A percentile compares a stretch with the other conserved stretches of the same genome.
These are phyloP conservation scores for Corymbia maculata DNA, from an alignment of 345 rosid species.

Conservation along the genomic window DNA sequence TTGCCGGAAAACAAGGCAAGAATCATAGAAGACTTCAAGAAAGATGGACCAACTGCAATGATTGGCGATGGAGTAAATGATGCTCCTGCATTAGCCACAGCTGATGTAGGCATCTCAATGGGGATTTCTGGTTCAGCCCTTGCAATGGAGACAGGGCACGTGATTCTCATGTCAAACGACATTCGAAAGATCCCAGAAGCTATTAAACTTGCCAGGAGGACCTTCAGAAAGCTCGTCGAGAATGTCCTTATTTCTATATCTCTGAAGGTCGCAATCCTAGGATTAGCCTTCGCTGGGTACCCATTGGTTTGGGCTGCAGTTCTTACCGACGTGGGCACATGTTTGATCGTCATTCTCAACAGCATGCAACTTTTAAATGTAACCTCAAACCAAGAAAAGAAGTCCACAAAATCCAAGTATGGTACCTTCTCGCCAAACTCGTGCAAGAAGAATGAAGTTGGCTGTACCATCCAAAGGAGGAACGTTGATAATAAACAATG, in stretches of 20 bases:
- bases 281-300: constrained; percentile 64
- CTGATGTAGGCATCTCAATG: constrained; percentile 81
- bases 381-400: neutral
- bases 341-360: constrained; percentile 64
- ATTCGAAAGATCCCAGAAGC: constrained; percentile 57
- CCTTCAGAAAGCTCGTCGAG: constrained; percentile 50
- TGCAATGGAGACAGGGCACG: constrained; percentile 65
- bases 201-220: constrained; percentile 40
- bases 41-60: constrained; percentile 66
- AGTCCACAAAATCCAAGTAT: neutral
- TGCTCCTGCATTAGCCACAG: constrained; percentile 83
- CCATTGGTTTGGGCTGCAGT: constrained; percentile 86
- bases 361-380: constrained; percentile 56
- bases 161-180: constrained; percentile 76
- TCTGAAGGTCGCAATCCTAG: constrained; percentile 30
- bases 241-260: constrained; percentile 48
- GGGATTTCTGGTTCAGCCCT: constrained; percentile 82
- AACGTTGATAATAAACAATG: neutral
- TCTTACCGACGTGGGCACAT: constrained; percentile 65
- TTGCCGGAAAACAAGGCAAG: constrained; percentile 60
- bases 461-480: neutral
- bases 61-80: constrained; percentile 81
- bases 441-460: neutral
- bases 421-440: neutral
- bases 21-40: constrained; percentile 30